A percentile compares a stretch with the other conserved stretches of the same genome.
Conservation (phyloP, 208 protist species). For the Angomonas ambiguus region DNA sequence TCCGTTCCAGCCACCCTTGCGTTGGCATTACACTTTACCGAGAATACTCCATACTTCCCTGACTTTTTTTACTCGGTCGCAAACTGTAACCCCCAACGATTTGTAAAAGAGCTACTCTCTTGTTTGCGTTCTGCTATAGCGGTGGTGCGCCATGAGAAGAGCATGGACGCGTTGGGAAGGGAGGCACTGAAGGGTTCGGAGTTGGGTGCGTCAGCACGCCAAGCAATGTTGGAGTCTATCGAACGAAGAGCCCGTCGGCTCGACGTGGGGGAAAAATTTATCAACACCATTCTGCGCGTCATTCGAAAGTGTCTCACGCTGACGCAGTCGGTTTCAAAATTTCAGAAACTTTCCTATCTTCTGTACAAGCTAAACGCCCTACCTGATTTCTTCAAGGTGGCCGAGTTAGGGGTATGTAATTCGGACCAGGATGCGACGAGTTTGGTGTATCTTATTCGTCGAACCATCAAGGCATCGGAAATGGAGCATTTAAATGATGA, state of each 20-base stretch:
- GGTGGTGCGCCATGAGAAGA: background rate
- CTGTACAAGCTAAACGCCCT: slow-evolving; percentile 42
- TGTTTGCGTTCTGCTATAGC: background rate
- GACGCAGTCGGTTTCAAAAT: slow-evolving; percentile 1
- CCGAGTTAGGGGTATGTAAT: slow-evolving; percentile 33
- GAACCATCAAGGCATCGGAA: slow-evolving; percentile 33
- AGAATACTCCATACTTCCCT: background rate
- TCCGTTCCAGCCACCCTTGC: background rate
- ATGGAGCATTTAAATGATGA: slow-evolving; percentile 22
- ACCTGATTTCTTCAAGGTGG: slow-evolving; percentile 42
- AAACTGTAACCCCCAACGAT: background rate
- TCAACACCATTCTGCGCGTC: slow-evolving; percentile 19
- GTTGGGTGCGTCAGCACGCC: background rate
- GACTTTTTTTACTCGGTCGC: slow-evolving; percentile 6
- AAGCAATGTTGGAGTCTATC: background rate
- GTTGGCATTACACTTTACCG: background rate
- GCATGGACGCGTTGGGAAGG: background rate
- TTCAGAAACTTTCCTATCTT: slow-evolving; percentile 34
- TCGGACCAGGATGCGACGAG: slow-evolving; percentile 56
- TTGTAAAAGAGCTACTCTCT: background rate
- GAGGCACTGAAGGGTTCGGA: background rate
- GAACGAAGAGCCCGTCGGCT: background rate
- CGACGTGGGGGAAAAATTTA: slow-evolving; percentile 6
- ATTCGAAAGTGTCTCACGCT: slow-evolving; percentile 20
- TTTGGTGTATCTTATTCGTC: slow-evolving; percentile 56